Evolutionary conservation across 202 grass and related monocot genomes (phyloP).

Genomic region (Elaeis oleifera): DNA sequence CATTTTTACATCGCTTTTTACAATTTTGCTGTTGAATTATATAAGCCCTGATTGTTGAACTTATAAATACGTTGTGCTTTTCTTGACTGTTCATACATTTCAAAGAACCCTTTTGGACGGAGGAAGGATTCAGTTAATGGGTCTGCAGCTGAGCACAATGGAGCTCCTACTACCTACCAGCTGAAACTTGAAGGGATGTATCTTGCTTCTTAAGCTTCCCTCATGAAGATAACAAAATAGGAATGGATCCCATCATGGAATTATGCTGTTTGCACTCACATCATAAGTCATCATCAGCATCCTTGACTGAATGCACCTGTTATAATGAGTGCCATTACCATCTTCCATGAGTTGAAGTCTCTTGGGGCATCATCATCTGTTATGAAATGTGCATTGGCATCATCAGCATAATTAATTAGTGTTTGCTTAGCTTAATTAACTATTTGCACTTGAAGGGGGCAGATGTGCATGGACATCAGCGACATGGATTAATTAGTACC

Average conservation of each 20-base stretch:
- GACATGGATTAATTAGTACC: conserved; percentile 35
- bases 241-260: conserved; percentile 50
- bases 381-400: conserved; percentile 54
- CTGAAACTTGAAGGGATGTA: conserved; percentile 39
- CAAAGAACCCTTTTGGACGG: conserved; percentile 85
- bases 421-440: conserved; percentile 18
- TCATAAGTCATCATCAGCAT: conserved; percentile 45
- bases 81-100: conserved; percentile 71
- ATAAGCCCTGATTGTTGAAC: conserved; percentile 17
- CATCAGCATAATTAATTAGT: conserved; percentile 29
- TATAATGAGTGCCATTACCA: conserved; percentile 55
- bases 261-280: conserved; percentile 38
- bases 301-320: conserved; percentile 41
- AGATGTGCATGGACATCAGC: conserved; percentile 54
- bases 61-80: conserved; percentile 5
- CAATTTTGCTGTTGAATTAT: background rate
- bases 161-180: conserved; percentile 29
- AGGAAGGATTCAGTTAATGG: conserved; percentile 65
- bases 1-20: too few relatives aligned
- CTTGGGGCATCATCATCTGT: conserved; percentile 34
- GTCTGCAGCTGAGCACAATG: conserved; percentile 29
- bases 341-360: conserved; percentile 38
- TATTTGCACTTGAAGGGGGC: conserved; percentile 23
- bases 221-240: conserved; percentile 12
- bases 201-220: conserved; percentile 35